Percentiles rank a stretch among this genome's conserved stretches.
Conservation (phyloP, 2,329 filamentous ascomycete genomes). For the Dendrostoma leiphaemia region DNA sequence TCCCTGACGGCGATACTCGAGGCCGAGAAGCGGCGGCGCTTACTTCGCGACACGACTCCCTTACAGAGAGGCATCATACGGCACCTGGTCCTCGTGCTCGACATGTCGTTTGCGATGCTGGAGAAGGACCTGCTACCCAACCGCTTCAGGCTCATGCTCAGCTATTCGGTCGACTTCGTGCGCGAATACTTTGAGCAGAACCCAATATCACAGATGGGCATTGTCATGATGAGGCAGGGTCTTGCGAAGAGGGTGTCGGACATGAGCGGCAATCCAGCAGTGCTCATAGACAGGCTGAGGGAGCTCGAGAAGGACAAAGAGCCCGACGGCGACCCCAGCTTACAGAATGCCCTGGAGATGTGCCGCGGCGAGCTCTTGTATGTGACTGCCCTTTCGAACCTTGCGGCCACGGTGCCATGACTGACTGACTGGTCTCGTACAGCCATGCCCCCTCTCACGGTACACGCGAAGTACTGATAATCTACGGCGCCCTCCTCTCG, state of each 20-base stretch:
- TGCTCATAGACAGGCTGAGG: constrained; percentile 78
- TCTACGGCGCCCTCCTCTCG: constrained; percentile 87
- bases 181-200: constrained; percentile 98
- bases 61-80: constrained; percentile 96
- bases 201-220: constrained; percentile 90
- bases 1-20: constrained; percentile 74
- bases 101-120: constrained; percentile 89
- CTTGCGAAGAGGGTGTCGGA: constrained; percentile 83
- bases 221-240: constrained; percentile 91
- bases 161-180: constrained; percentile 84
- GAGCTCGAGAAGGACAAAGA: constrained; percentile 62
- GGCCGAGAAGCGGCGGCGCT: constrained; percentile 74
- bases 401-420: constrained; percentile 8
- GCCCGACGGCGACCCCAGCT: constrained; percentile 70
- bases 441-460: constrained; percentile 90
- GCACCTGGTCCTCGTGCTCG: constrained; percentile 87
- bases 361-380: constrained; percentile 86
- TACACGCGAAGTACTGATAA: constrained; percentile 86
- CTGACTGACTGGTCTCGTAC: constrained; percentile 17
- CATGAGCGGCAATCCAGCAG: constrained; percentile 85
- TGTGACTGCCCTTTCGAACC: constrained; percentile 23
- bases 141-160: constrained; percentile 77
- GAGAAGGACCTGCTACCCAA: constrained; percentile 94
- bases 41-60: constrained; percentile 91
- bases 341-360: constrained; percentile 97